A percentile compares a stretch with the other conserved stretches of the same genome.
phyloP scores from a whole-genome alignment of 768 basidiomycete species.

The Mycena capillaripes region DNA sequence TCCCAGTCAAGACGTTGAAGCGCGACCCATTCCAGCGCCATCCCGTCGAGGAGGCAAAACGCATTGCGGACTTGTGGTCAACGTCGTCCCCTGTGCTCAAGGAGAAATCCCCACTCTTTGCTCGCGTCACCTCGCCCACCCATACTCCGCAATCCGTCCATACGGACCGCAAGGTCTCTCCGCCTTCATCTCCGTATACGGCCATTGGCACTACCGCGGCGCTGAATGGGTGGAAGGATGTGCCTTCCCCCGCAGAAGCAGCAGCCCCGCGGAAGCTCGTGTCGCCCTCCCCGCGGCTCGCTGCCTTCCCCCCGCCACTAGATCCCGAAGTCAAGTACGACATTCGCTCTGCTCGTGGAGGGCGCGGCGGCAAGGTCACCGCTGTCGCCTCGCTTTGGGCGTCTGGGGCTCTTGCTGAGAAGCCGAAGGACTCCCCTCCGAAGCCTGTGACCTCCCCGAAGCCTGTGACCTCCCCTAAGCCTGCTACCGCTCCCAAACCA shows the following conservation, averaged over 20 bases:
- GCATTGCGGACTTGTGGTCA: slow-evolving; percentile 57
- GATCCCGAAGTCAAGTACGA: slow-evolving; percentile 78
- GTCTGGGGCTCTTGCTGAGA: slow-evolving; percentile 53
- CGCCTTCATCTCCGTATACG: slow-evolving; percentile 46
- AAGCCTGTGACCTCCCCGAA: slow-evolving; percentile 8
- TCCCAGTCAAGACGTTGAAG: slow-evolving; percentile 72
- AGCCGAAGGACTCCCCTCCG: slow-evolving; percentile 15
- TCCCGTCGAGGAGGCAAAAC: slow-evolving; percentile 50
- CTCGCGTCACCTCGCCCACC: slow-evolving; percentile 41
- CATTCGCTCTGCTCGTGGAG: slow-evolving; percentile 82
- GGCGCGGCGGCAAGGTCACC: slow-evolving; percentile 80
- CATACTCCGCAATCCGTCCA: slow-evolving; percentile 48
- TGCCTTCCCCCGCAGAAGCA: slow-evolving; percentile 21
- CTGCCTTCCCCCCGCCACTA: slow-evolving; percentile 50
- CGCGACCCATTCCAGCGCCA: slow-evolving; percentile 51
- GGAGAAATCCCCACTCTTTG: slow-evolving; percentile 38
- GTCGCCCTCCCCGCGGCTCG: slow-evolving; percentile 45
- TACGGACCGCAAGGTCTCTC: slow-evolving; percentile 53
- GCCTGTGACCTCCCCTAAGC: slow-evolving; percentile 13
- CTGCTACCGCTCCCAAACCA: background rate
- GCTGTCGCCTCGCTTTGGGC: slow-evolving; percentile 85
- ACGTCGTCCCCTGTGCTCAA: slow-evolving; percentile 13
- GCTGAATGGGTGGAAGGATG: slow-evolving; percentile 39
- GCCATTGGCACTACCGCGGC: slow-evolving; percentile 31
- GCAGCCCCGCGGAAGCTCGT: slow-evolving; percentile 34